A percentile compares a stretch with the other conserved stretches of the same genome.
Evolutionary conservation across 2,329 filamentous ascomycete species (phyloP).

Genomic region (Fusarium citri): DNA sequence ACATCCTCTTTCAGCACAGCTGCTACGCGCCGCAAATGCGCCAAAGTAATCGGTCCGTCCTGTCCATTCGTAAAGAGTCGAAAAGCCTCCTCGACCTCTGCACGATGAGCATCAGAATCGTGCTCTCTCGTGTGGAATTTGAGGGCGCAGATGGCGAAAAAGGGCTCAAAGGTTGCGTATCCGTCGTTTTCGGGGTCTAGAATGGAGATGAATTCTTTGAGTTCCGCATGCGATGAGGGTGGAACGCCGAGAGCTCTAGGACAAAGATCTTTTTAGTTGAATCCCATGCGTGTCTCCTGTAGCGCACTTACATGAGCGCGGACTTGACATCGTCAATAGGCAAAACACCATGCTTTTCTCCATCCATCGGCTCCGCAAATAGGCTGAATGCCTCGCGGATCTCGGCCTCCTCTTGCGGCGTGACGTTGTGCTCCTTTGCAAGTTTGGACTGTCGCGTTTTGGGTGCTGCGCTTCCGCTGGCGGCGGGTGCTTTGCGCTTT

Average conservation of each 20-base stretch:
- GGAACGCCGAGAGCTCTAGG: conserved; percentile 83
- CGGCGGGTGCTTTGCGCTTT: conserved; percentile 61
- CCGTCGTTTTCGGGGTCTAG: conserved; percentile 87
- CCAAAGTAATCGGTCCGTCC: conserved; percentile 76
- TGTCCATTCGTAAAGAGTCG: conserved; percentile 76
- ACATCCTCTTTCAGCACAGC: conserved; percentile 86
- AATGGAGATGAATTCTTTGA: conserved; percentile 80
- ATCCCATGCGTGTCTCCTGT: not conserved
- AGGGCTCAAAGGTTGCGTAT: conserved; percentile 81
- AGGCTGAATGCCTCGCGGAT: conserved; percentile 91
- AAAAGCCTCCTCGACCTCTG: conserved; percentile 85
- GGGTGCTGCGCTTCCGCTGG: conserved; percentile 45
- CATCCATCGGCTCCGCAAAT: conserved; percentile 77
- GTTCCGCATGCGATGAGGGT: conserved; percentile 71
- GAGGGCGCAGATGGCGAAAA: conserved; percentile 88
- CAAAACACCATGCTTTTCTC: conserved; percentile 79
- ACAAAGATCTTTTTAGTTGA: conserved; percentile 4
- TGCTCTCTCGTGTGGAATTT: conserved; percentile 76
- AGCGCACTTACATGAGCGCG: conserved; percentile 73
- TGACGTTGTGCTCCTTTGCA: conserved; percentile 90
- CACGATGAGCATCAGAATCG: conserved; percentile 64
- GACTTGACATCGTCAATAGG: conserved; percentile 75
- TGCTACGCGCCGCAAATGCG: conserved; percentile 82
- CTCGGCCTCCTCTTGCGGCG: conserved; percentile 84
- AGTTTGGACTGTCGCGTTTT: conserved; percentile 80